These are phyloP conservation scores for Ramularia collo-cygni DNA, from an alignment of 2,329 filamentous ascomycete genomes.

Conservation along the genomic window DNA sequence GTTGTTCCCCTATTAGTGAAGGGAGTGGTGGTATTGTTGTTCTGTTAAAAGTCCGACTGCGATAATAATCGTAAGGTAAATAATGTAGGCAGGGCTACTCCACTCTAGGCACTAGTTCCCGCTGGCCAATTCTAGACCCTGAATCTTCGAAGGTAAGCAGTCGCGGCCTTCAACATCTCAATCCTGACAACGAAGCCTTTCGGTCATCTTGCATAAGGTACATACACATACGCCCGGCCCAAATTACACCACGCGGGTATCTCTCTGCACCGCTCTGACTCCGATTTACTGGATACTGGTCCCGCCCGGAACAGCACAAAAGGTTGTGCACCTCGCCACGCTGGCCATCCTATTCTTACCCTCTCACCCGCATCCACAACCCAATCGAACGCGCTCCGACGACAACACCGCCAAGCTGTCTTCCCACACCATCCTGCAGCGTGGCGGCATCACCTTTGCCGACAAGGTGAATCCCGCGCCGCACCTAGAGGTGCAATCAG, in stretches of 20 bases:
- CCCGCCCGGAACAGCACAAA: no score
- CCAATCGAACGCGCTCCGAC: slow-evolving; percentile 6
- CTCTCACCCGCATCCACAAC: slow-evolving; percentile 6
- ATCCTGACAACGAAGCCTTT: slow-evolving; percentile 7
- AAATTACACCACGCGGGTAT: slow-evolving; percentile 6
- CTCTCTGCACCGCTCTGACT: no score
- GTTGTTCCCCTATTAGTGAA: neutral
- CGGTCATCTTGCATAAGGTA: slow-evolving; percentile 1
- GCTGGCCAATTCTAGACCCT: neutral
- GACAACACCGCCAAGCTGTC: slow-evolving; percentile 90
- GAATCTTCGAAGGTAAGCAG: neutral
- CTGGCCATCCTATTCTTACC: slow-evolving; percentile 25
- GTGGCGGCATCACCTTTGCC: slow-evolving; percentile 73
- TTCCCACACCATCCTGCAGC: slow-evolving; percentile 73
- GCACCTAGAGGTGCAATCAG: slow-evolving; percentile 26
- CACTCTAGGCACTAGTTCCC: neutral
- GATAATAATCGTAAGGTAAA: neutral
- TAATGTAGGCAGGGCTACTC: neutral
- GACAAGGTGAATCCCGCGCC: slow-evolving; percentile 56
- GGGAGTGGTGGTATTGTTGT: no score
- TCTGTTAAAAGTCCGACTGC: no score
- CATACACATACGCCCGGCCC: no score
- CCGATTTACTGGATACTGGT: no score
- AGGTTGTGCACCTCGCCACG: no score
- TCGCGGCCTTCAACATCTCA: neutral